These are phyloP conservation scores for Rasamsonia emersonii DNA, from an alignment of 2,329 filamentous ascomycete genomes.

Conservation along the genomic window DNA sequence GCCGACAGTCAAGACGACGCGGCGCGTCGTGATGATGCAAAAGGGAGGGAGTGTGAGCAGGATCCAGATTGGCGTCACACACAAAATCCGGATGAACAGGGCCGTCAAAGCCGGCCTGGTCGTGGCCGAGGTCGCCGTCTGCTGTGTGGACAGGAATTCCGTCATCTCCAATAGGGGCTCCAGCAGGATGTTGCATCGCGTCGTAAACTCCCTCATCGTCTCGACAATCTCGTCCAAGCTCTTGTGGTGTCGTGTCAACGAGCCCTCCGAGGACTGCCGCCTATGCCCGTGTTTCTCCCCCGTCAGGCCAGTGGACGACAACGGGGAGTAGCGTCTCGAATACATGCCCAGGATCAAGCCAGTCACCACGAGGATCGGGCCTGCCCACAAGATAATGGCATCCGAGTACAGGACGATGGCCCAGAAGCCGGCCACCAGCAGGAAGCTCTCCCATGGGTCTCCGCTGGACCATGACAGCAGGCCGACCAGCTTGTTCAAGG, in stretches of 20 bases:
- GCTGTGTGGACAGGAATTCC: slow-evolving; percentile 85
- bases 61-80: slow-evolving; percentile 85
- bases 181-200: slow-evolving; percentile 81
- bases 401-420: slow-evolving; percentile 78
- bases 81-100: slow-evolving; percentile 78
- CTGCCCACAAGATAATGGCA: slow-evolving; percentile 67
- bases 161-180: slow-evolving; percentile 83
- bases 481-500: slow-evolving; percentile 75
- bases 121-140: slow-evolving; percentile 82
- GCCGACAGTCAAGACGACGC: slow-evolving; percentile 76
- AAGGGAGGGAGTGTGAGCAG: slow-evolving; percentile 71
- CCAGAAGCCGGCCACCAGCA: slow-evolving; percentile 82
- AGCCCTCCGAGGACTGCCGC: slow-evolving; percentile 49
- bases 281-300: slow-evolving; percentile 53
- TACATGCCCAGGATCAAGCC: slow-evolving; percentile 88
- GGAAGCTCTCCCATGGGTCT: slow-evolving; percentile 95
- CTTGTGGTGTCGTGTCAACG: slow-evolving; percentile 73
- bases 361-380: slow-evolving; percentile 72
- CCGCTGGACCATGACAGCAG: slow-evolving; percentile 88
- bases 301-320: slow-evolving; percentile 76
- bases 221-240: slow-evolving; percentile 95
- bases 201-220: slow-evolving; percentile 81
- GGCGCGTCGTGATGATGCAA: slow-evolving; percentile 74
- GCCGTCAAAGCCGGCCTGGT: slow-evolving; percentile 83
- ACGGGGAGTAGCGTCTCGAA: slow-evolving; percentile 74